These are phyloP conservation scores for Trametes sp. DNA, from an alignment of 1,284 basidiomycete genomes.

Conservation along the genomic window DNA sequence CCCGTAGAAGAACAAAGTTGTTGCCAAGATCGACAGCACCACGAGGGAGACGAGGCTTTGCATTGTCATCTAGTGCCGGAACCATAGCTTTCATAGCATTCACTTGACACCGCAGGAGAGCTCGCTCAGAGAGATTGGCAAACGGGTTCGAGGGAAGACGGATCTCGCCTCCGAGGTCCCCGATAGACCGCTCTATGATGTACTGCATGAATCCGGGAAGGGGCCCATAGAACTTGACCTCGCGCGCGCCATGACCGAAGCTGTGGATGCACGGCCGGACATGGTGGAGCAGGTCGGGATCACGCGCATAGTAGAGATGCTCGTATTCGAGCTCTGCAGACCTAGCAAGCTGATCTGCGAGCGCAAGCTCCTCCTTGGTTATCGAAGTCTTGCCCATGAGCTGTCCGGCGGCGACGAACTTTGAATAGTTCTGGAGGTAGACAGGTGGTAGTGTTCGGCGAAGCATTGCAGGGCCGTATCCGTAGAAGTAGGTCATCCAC, in stretches of 20 bases:
- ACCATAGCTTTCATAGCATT: slow-evolving; percentile 35
- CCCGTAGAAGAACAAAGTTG: slow-evolving; percentile 20
- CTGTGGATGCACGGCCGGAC: background rate
- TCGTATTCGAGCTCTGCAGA: background rate
- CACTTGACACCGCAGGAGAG: slow-evolving; percentile 22
- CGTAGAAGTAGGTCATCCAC: background rate
- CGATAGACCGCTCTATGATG: slow-evolving; percentile 38
- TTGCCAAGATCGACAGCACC: slow-evolving; percentile 23
- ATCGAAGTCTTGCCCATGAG: background rate
- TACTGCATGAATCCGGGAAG: slow-evolving; percentile 27
- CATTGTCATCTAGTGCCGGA: slow-evolving; percentile 16
- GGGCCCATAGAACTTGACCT: slow-evolving; percentile 25
- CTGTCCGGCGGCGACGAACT: background rate
- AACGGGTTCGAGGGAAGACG: slow-evolving; percentile 33
- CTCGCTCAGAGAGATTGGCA: slow-evolving; percentile 32
- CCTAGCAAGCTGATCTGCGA: background rate
- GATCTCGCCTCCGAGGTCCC: slow-evolving; percentile 33
- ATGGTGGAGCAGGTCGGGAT: background rate
- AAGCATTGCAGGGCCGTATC: background rate
- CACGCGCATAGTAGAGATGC: background rate
- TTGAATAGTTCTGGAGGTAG: background rate
- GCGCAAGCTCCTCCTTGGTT: background rate
- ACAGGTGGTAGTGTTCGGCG: background rate
- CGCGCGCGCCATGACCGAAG: background rate
- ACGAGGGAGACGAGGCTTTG: background rate